A percentile compares a stretch with the other conserved stretches of the same genome.
Evolutionary conservation across 306 rosid species (phyloP).

Genomic region (Mucuna pruriens): DNA sequence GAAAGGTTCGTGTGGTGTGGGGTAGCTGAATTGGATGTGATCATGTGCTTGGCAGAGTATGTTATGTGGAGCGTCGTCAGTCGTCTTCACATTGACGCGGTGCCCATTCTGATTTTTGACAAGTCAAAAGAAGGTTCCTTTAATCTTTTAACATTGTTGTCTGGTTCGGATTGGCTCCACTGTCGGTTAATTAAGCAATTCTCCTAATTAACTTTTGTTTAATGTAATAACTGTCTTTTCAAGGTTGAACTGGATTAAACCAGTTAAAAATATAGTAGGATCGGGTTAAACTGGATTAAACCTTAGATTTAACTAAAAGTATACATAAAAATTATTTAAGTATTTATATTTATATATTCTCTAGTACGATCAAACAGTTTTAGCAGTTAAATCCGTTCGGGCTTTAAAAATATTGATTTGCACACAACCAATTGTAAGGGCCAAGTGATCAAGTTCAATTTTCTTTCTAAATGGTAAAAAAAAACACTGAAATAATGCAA

Average conservation of each 20-base stretch:
- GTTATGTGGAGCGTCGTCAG: not conserved
- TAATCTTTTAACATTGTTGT: not conserved
- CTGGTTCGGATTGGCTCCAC: not conserved
- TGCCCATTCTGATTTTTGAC: not conserved
- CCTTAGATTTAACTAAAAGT: not conserved
- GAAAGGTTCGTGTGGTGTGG: not conserved
- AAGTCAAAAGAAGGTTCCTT: conserved; percentile 27
- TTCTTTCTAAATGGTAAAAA: not conserved
- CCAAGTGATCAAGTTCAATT: not conserved
- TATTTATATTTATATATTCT: not conserved
- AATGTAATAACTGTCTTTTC: not conserved
- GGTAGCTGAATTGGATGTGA: not conserved
- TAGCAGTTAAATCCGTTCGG: not conserved
- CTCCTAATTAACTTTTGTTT: not conserved
- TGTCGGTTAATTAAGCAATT: not conserved
- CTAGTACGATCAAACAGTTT: not conserved
- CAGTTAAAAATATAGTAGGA: not conserved
- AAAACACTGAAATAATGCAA: not conserved
- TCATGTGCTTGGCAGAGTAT: not conserved
- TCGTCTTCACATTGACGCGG: not conserved
- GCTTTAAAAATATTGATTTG: too few relatives aligned
- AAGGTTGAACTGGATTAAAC: not conserved
- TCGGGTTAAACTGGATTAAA: not conserved
- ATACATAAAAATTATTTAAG: not conserved
- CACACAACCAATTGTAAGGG: not conserved